phyloP scores from a whole-genome alignment of 202 grass and related monocot genomes.

The Carex sylvatica region DNA sequence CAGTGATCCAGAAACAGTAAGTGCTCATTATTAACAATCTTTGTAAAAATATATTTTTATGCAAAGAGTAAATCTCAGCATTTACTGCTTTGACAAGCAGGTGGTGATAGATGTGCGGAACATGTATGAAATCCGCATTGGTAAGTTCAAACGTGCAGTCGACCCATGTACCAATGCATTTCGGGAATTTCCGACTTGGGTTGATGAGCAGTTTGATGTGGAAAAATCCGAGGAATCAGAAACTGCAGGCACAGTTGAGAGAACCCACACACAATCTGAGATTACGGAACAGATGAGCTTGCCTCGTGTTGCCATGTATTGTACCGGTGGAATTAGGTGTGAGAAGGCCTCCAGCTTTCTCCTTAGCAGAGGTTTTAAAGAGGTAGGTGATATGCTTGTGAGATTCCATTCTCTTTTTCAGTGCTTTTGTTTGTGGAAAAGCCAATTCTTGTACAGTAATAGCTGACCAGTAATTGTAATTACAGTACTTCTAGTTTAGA shows the following conservation, averaged over 20 bases:
- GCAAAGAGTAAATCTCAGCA: neutral
- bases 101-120: conserved; percentile 95
- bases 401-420: neutral
- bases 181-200: conserved; percentile 81
- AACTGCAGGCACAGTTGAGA: conserved; percentile 19
- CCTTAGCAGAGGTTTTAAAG: conserved; percentile 85
- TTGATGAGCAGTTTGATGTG: conserved; percentile 66
- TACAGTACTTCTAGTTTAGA: neutral
- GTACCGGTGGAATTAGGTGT: conserved; percentile 95
- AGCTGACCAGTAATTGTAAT: neutral
- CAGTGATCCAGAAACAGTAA: conserved; percentile 75
- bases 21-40: conserved; percentile 20
- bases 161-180: conserved; percentile 83
- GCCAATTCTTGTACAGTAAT: neutral
- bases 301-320: conserved; percentile 96
- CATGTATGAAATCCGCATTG: conserved; percentile 88
- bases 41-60: conserved; percentile 8
- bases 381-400: conserved; percentile 38
- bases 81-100: conserved; percentile 37
- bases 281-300: conserved; percentile 33
- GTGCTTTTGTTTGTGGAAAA: neutral
- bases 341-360: conserved; percentile 99
- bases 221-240: conserved; percentile 31
- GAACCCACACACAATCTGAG: neutral
- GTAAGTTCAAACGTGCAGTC: conserved; percentile 85